Evolutionary conservation across 1,139 yeast species (phyloP).

Genomic region (Taphrina communis): DNA sequence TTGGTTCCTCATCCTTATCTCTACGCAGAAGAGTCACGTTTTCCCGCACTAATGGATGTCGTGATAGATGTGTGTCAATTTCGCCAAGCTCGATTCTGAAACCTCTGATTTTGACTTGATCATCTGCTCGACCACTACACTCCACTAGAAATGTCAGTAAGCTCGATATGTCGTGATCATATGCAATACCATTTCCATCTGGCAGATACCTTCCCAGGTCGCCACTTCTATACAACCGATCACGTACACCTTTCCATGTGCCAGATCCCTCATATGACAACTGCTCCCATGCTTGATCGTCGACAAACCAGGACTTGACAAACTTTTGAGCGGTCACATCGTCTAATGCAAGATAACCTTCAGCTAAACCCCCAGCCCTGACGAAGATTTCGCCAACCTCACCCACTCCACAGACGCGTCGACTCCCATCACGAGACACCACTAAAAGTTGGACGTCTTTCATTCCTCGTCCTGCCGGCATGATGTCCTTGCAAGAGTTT

Average conservation of each 20-base stretch:
- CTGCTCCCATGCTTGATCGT: constrained; percentile 51
- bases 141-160: constrained; percentile 59
- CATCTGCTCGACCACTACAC: constrained; percentile 98
- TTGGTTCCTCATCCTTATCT: constrained; percentile 90
- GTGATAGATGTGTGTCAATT: constrained; percentile 91
- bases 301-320: constrained; percentile 86
- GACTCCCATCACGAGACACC: constrained; percentile 84
- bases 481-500: constrained; percentile 85
- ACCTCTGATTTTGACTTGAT: constrained; percentile 97
- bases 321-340: constrained; percentile 87
- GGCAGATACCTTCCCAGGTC: constrained; percentile 96
- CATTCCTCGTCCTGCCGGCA: constrained; percentile 99
- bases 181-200: constrained; percentile 67
- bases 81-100: constrained; percentile 98
- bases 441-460: constrained; percentile 88
- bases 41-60: constrained; percentile 44
- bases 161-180: neutral
- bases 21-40: constrained; percentile 57
- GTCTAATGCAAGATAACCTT: constrained; percentile 90
- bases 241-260: constrained; percentile 88
- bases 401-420: constrained; percentile 95
- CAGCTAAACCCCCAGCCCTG: constrained; percentile 97
- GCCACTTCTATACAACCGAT: constrained; percentile 93
- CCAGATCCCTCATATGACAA: constrained; percentile 34
- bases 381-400: constrained; percentile 98